Percentiles rank a stretch among this genome's conserved stretches.
Evolutionary conservation across 2,329 filamentous ascomycete species (phyloP).

Genomic region (Pyrenochaeta sp.): DNA sequence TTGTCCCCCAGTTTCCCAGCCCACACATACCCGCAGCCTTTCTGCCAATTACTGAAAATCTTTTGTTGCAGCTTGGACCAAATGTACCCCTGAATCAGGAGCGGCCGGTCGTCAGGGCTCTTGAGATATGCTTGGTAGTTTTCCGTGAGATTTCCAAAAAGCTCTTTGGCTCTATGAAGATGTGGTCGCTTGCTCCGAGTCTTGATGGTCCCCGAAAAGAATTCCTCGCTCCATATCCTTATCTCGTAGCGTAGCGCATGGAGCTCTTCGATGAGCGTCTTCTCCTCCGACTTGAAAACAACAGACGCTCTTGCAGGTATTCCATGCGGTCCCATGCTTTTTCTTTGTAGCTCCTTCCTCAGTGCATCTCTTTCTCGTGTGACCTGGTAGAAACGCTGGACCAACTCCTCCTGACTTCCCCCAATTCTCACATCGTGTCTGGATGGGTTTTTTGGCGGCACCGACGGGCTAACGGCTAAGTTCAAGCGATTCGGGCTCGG

Average conservation of each 20-base stretch:
- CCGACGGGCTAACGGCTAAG: slow-evolving; percentile 31
- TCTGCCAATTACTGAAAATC: slow-evolving; percentile 45
- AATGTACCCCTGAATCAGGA: slow-evolving; percentile 46
- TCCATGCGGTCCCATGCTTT: slow-evolving; percentile 40
- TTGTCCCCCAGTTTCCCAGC: slow-evolving; percentile 47
- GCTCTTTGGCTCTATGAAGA: slow-evolving; percentile 38
- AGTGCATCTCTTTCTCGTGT: slow-evolving; percentile 47
- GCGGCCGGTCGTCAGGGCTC: slow-evolving; percentile 38
- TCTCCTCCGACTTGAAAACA: slow-evolving; percentile 46
- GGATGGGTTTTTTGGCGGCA: slow-evolving; percentile 48
- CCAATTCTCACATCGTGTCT: slow-evolving; percentile 38
- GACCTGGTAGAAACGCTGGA: slow-evolving; percentile 48
- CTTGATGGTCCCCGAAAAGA: slow-evolving; percentile 39
- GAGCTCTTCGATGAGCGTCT: slow-evolving; percentile 45
- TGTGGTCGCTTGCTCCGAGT: slow-evolving; percentile 40
- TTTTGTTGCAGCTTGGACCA: slow-evolving; percentile 47
- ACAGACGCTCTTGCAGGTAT: slow-evolving; percentile 33
- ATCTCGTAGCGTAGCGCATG: slow-evolving; percentile 45
- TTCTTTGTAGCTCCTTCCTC: slow-evolving; percentile 45
- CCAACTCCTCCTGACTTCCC: slow-evolving; percentile 46
- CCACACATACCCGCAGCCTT: slow-evolving; percentile 48
- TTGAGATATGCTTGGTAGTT: slow-evolving; percentile 45
- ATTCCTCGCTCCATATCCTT: slow-evolving; percentile 44
- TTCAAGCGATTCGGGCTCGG: slow-evolving; percentile 28
- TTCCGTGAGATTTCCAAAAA: slow-evolving; percentile 44